Evolutionary conservation across 768 basidiomycete genomes (phyloP).

Genomic region (Rhizopogon vesiculosus): DNA sequence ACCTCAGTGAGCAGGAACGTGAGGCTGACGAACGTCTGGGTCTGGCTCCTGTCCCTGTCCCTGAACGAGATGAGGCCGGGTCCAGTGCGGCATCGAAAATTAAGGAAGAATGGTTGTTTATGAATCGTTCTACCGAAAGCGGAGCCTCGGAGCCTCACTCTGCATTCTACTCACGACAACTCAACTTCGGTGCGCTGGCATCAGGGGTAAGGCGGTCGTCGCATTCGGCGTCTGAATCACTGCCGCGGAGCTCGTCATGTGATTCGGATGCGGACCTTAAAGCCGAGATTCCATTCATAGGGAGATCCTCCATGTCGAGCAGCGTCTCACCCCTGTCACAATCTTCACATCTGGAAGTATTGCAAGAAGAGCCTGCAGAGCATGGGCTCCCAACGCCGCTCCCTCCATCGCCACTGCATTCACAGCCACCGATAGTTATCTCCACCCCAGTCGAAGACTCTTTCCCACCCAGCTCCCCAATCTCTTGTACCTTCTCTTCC

Average conservation of each 20-base stretch:
- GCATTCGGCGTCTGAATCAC: conserved; percentile 3
- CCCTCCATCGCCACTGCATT: neutral
- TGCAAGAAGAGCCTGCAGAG: conserved; percentile 24
- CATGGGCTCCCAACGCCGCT: conserved; percentile 12
- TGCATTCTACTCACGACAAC: conserved; percentile 1
- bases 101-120: conserved; percentile 50
- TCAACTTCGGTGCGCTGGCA: neutral
- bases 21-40: conserved; percentile 37
- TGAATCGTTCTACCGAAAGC: conserved; percentile 24
- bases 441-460: conserved; percentile 11
- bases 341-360: conserved; percentile 22
- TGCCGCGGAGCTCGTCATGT: neutral
- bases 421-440: conserved; percentile 13
- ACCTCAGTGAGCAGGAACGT: conserved; percentile 34
- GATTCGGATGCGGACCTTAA: conserved; percentile 10
- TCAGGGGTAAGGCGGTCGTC: neutral
- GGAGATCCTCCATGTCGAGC: conserved; percentile 20
- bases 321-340: conserved; percentile 18
- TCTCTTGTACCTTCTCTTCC: conserved; percentile 20
- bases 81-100: conserved; percentile 46
- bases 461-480: conserved; percentile 6
- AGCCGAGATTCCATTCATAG: conserved; percentile 4
- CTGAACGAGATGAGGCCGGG: conserved; percentile 8
- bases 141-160: conserved; percentile 18
- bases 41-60: conserved; percentile 35